phyloP scores from a whole-genome alignment of 441 rosid genomes.

The Erodium chrysanthum region DNA sequence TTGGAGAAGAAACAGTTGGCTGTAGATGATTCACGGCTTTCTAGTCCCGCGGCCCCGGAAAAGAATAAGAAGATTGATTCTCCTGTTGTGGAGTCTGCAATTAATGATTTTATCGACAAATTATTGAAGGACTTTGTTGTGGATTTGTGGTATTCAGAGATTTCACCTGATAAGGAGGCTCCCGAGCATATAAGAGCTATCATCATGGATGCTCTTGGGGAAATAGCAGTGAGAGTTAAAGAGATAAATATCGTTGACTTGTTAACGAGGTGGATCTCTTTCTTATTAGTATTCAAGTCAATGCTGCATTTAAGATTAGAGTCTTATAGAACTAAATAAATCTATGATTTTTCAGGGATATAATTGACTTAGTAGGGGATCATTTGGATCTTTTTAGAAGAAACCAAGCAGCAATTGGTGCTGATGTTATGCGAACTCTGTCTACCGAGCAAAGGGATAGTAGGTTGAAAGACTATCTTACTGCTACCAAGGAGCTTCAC shows the following conservation, averaged over 20 bases:
- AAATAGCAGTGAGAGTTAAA: conserved; percentile 75
- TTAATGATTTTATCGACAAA: conserved; percentile 63
- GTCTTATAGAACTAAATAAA: background rate
- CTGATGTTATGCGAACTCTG: conserved; percentile 79
- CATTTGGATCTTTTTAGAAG: conserved; percentile 91
- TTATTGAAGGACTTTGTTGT: conserved; percentile 72
- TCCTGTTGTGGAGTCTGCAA: conserved; percentile 69
- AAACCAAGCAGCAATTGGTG: conserved; percentile 82
- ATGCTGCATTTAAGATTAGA: conserved; percentile 1
- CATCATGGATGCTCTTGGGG: conserved; percentile 86
- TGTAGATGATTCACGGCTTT: conserved; percentile 59
- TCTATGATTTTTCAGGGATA: conserved; percentile 55
- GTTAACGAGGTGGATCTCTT: conserved; percentile 54
- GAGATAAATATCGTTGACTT: conserved; percentile 75
- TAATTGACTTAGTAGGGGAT: conserved; percentile 78
- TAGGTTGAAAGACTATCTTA: conserved; percentile 77
- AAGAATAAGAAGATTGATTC: conserved; percentile 90
- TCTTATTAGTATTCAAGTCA: background rate
- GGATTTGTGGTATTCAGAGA: conserved; percentile 85
- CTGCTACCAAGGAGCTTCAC: conserved; percentile 82
- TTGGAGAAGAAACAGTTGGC: conserved; percentile 69
- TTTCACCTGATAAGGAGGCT: conserved; percentile 79
- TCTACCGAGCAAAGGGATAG: conserved; percentile 91
- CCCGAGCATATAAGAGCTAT: conserved; percentile 77
- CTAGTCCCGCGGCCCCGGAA: conserved; percentile 36